phyloP scores from a whole-genome alignment of 352 stramenopile genomes.

The Phytophthora meadii region DNA sequence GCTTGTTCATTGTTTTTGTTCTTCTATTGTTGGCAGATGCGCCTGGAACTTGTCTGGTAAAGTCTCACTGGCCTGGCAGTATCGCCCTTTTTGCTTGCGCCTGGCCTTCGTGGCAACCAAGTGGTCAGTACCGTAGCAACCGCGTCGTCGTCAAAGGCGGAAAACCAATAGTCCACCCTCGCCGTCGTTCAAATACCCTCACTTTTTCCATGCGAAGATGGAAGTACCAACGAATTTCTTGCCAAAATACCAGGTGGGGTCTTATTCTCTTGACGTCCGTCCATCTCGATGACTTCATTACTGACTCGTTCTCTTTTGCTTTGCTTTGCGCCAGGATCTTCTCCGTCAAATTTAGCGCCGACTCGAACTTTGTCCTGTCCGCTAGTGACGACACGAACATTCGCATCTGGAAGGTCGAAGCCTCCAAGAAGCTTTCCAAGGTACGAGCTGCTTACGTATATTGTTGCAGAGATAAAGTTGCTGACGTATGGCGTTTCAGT shows the following conservation, averaged over 20 bases:
- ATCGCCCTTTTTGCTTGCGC: constrained; percentile 35
- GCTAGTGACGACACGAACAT: constrained; percentile 99
- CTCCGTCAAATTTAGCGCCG: constrained; percentile 87
- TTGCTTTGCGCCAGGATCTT: constrained; percentile 61
- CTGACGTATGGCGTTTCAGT: constrained; percentile 8
- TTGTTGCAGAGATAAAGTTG: constrained; percentile 25
- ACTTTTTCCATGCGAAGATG: too few relatives aligned
- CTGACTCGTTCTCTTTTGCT: constrained; percentile 7
- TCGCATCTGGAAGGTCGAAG: constrained; percentile 98
- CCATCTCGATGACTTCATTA: constrained; percentile 24
- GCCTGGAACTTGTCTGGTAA: constrained; percentile 46
- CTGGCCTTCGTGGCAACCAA: constrained; percentile 35
- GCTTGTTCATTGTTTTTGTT: background rate
- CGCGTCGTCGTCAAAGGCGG: background rate
- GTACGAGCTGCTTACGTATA: constrained; percentile 44
- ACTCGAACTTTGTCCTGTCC: constrained; percentile 96
- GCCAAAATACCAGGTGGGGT: too few relatives aligned
- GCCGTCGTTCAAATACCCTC: too few relatives aligned
- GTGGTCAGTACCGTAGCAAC: constrained; percentile 37
- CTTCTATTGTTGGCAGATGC: constrained; percentile 35
- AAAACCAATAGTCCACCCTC: constrained; percentile 6
- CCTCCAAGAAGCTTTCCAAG: constrained; percentile 95
- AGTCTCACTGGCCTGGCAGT: constrained; percentile 51
- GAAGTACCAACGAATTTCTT: background rate
- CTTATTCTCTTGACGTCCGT: constrained; percentile 17